Percentiles rank a stretch among this genome's conserved stretches.
Conservation (phyloP, 2,329 filamentous ascomycete genomes). For the Apiospora kogelbergensis region DNA sequence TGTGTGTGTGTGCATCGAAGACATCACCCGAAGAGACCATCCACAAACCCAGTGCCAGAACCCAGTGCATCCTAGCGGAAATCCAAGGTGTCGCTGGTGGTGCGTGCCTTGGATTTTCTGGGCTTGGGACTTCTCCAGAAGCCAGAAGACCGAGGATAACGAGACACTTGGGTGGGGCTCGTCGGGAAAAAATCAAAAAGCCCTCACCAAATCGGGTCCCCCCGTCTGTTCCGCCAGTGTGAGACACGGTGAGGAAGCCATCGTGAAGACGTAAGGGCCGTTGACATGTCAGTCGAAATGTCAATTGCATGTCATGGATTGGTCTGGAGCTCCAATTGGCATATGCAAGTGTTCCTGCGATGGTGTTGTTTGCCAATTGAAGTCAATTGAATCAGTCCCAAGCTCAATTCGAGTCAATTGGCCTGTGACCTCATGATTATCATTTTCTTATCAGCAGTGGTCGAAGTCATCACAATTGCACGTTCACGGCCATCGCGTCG, state of each 20-base stretch:
- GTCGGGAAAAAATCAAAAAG: background rate
- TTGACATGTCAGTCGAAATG: background rate
- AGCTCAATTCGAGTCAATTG: conserved; percentile 7
- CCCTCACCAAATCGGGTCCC: background rate
- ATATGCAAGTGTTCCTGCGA: no score
- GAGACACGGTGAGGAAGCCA: background rate
- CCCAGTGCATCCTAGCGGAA: background rate
- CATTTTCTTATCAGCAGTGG: background rate
- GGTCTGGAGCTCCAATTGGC: background rate
- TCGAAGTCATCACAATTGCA: background rate
- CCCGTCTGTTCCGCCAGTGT: background rate
- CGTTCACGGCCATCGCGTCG: background rate
- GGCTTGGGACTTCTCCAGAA: background rate
- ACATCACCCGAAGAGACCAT: no score
- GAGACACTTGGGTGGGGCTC: background rate
- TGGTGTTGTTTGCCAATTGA: background rate
- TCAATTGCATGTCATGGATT: background rate
- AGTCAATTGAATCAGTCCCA: conserved; percentile 13
- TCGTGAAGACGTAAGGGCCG: background rate
- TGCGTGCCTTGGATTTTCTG: background rate
- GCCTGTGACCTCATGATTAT: background rate
- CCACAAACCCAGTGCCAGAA: background rate
- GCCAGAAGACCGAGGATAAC: conserved; percentile 3
- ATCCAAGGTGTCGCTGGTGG: background rate
- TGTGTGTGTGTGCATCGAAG: background rate